phyloP scores from a whole-genome alignment of 2,329 filamentous ascomycete genomes.

The Fusarium mangiferae region DNA sequence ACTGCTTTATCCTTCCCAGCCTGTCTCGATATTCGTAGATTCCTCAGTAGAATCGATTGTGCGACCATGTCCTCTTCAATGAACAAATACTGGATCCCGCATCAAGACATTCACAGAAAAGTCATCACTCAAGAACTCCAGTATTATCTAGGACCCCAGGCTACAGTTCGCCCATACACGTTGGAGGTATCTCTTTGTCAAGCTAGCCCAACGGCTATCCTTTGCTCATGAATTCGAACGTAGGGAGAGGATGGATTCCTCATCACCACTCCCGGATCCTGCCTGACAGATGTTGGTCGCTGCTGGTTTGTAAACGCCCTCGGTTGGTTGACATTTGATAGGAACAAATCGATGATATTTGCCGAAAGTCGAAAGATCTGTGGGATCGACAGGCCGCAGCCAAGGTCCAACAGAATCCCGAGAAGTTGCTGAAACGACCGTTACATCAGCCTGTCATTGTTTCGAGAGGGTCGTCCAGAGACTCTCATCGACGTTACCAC shows the following conservation, averaged over 20 bases:
- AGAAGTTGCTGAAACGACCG: constrained; percentile 65
- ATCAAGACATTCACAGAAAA: constrained; percentile 68
- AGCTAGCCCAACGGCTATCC: constrained; percentile 25
- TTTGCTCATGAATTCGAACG: constrained; percentile 37
- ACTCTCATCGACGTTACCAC: constrained; percentile 43
- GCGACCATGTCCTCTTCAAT: constrained; percentile 49
- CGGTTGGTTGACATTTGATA: constrained; percentile 45
- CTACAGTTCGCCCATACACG: constrained; percentile 67
- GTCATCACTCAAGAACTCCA: constrained; percentile 69
- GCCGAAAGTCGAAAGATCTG: constrained; percentile 66
- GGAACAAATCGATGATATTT: constrained; percentile 73
- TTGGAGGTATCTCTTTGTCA: constrained; percentile 58
- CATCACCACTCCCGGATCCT: constrained; percentile 67
- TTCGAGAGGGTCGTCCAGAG: constrained; percentile 41
- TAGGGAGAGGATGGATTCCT: constrained; percentile 71
- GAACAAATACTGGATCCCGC: constrained; percentile 71
- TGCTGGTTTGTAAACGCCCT: not conserved
- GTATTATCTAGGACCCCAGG: constrained; percentile 67
- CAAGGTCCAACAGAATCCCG: constrained; percentile 56
- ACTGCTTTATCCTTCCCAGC: constrained; percentile 17
- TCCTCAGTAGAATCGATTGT: constrained; percentile 22
- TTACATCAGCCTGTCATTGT: constrained; percentile 66
- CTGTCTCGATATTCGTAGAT: constrained; percentile 20
- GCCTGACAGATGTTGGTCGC: constrained; percentile 66
- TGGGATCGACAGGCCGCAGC: constrained; percentile 67